Percentiles rank a stretch among this genome's conserved stretches.
These are phyloP conservation scores for Hibiscus tridactylites DNA, from an alignment of 345 rosid genomes.

Conservation along the genomic window DNA sequence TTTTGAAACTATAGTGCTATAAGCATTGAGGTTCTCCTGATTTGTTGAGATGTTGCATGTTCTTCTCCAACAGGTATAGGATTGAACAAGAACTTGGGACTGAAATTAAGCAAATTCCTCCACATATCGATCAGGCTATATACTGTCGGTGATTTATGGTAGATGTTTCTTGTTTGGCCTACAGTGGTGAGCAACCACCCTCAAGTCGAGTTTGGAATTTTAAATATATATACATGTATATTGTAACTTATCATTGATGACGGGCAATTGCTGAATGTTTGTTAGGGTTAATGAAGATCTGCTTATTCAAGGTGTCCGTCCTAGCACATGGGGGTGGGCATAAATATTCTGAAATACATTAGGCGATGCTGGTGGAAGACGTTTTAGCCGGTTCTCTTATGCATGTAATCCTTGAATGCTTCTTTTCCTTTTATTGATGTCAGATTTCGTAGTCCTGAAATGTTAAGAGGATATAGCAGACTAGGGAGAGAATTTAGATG, in stretches of 20 bases:
- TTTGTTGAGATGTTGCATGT: background rate
- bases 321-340: conserved; percentile 14
- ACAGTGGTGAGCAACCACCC: conserved; percentile 37
- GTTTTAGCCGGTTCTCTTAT: conserved; percentile 20
- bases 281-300: conserved; percentile 20
- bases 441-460: conserved; percentile 26
- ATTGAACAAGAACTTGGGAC: conserved; percentile 99
- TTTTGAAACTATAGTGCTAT: background rate
- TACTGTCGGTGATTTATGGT: conserved; percentile 60
- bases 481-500: conserved; percentile 16
- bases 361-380: conserved; percentile 21
- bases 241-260: background rate
- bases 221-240: no score
- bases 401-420: conserved; percentile 29
- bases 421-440: conserved; percentile 13
- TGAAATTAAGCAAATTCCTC: conserved; percentile 96
- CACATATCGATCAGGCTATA: conserved; percentile 84
- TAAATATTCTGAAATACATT: conserved; percentile 6
- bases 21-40: background rate
- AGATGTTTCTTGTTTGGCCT: conserved; percentile 2
- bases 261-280: background rate
- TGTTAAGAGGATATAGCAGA: conserved; percentile 19
- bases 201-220: background rate
- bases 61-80: conserved; percentile 66
- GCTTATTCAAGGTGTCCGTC: conserved; percentile 4